Conservation (phyloP, 176 grass and related monocot genomes). For the Lolium multiflorum region DNA sequence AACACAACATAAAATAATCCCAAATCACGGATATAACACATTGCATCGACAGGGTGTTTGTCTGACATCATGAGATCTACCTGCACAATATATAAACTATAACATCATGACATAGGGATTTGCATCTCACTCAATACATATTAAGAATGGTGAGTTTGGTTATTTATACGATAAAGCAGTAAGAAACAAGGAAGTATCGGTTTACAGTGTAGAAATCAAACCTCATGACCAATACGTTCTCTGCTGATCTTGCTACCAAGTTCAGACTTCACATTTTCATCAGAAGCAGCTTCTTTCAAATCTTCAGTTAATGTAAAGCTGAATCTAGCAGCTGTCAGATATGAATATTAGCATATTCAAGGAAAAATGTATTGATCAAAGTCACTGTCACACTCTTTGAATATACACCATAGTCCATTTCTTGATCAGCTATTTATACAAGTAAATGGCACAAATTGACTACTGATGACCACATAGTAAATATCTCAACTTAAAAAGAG, state of each 20-base stretch:
- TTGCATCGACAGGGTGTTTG: slow-evolving; percentile 78
- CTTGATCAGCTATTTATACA: slow-evolving; percentile 23
- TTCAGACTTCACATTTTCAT: slow-evolving; percentile 81
- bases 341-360: slow-evolving; percentile 34
- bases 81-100: slow-evolving; percentile 60
- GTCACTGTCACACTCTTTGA: slow-evolving; percentile 11
- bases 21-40: slow-evolving; percentile 69
- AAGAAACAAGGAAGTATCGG: neutral
- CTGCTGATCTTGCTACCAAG: slow-evolving; percentile 90
- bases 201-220: slow-evolving; percentile 44
- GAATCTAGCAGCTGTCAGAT: slow-evolving; percentile 86
- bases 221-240: slow-evolving; percentile 94
- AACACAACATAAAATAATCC: slow-evolving; percentile 87
- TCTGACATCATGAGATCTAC: slow-evolving; percentile 96
- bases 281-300: slow-evolving; percentile 83
- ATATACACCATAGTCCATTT: slow-evolving; percentile 4
- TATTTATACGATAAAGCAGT: slow-evolving; percentile 17
- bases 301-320: slow-evolving; percentile 82
- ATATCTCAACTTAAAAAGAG: slow-evolving; percentile 30
- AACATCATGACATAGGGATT: slow-evolving; percentile 26
- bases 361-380: slow-evolving; percentile 25
- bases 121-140: slow-evolving; percentile 25
- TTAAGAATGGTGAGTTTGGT: slow-evolving; percentile 6
- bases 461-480: neutral
- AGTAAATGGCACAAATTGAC: slow-evolving; percentile 31